These are phyloP conservation scores for Zalerion maritima DNA, from an alignment of 495 filamentous ascomycete genomes.

Conservation along the genomic window DNA sequence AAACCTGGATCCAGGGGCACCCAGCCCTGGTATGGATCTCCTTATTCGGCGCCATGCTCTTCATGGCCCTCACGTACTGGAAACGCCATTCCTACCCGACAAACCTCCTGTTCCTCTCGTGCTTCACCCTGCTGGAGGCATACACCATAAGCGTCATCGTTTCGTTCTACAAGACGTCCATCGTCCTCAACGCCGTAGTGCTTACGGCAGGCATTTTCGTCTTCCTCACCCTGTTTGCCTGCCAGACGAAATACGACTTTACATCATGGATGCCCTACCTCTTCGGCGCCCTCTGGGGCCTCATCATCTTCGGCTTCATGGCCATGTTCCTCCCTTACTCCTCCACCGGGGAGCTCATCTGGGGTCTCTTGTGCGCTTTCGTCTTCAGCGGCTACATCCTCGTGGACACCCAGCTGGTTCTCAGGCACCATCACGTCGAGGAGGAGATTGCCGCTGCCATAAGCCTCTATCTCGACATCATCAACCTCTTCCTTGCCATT, in stretches of 20 bases:
- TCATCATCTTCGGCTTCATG: slow-evolving; percentile 88
- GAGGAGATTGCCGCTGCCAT: slow-evolving; percentile 98
- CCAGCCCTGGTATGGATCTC: slow-evolving; percentile 74
- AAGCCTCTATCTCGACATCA: slow-evolving; percentile 86
- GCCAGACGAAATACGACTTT: slow-evolving; percentile 98
- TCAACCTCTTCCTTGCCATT: slow-evolving; percentile 93
- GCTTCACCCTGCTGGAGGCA: slow-evolving; percentile 83
- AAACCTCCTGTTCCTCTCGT: slow-evolving; percentile 83
- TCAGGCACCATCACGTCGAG: slow-evolving; percentile 92
- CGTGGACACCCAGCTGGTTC: slow-evolving; percentile 88
- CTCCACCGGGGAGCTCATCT: slow-evolving; percentile 67
- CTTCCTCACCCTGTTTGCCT: slow-evolving; percentile 83
- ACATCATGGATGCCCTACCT: slow-evolving; percentile 92
- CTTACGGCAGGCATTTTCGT: slow-evolving; percentile 90
- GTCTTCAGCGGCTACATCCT: slow-evolving; percentile 91
- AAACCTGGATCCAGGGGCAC: slow-evolving; percentile 73
- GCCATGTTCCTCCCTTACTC: slow-evolving; percentile 67
- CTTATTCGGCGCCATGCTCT: slow-evolving; percentile 58
- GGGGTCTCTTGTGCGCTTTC: slow-evolving; percentile 64
- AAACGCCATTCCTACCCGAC: slow-evolving; percentile 94
- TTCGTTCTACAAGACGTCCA: slow-evolving; percentile 63
- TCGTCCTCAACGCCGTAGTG: slow-evolving; percentile 81
- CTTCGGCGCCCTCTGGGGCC: slow-evolving; percentile 75
- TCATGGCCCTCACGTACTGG: slow-evolving; percentile 88
- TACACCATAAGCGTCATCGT: slow-evolving; percentile 87